Evolutionary conservation across 179 eudicot genomes (phyloP), one percentile per base, ranked within the genome.

Genomic region (Beta macrorhiza): DNA sequence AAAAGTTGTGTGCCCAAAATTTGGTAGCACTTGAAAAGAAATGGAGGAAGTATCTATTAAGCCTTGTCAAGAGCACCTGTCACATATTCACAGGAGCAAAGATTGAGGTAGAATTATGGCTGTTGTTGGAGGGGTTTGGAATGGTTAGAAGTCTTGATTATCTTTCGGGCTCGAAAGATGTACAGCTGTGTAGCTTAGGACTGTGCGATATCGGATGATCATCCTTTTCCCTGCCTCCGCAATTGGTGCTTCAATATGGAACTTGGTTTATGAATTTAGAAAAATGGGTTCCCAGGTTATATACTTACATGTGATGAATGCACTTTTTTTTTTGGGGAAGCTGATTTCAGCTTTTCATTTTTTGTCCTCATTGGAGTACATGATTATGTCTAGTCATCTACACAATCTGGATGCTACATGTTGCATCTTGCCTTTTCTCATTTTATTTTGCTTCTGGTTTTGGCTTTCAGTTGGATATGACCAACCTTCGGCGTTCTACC

Each of bases 401-500:
- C 42, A 20, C 53, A 44, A 37, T 29, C 15, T 74, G 17, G 76
- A 49, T 15, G 52, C 62, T 81, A 62, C 55, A 25, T 67, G 59
- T 64, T 82, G 15, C 32, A 2, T 55, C 45, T 8, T 84, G 69
- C 74, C 17, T 67, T 45, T 82, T 81, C 62, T 58, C 76, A 74
- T 72, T 80, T 82, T 67, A 61, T 63, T 79, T 61, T 76, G 52
- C 63, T 51, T 45, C 55, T 42, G 44, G 69, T 51, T 61, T 65
- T 83, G 74, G 67, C 86, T 78, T 79, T 80, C 99, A 97, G 99
- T 84, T 91, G 85, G 91, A 81, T 82, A 88, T 80, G 47, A 71
- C 84, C 86, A 92, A 91, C 85, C 97, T 97, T 81, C 94, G 99
- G 77, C 98, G 99, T 80, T 97, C 99, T 61, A 97, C 98, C 67